Base-by-base conservation (phyloP, 2,329 filamentous ascomycete species). In the Pseudogymnoascus pannorum region DNA sequence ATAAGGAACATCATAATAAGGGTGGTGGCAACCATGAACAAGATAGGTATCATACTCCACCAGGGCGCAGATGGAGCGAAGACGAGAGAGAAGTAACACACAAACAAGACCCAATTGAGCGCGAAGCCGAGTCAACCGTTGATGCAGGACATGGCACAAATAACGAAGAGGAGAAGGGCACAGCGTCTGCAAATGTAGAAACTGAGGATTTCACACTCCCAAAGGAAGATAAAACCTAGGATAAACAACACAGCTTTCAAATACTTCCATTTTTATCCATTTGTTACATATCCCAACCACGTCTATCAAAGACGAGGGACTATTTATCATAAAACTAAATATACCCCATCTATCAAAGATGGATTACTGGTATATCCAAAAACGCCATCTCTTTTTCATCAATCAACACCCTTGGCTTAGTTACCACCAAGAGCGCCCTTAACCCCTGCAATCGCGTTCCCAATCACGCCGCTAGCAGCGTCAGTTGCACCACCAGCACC, bases 271-370 rank as follows among this genome's bases (percentile, higher is more conserved):
- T 54, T 54, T 31, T 31, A n/a, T 54, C 26, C 24, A 54, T 54
- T 12, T 54, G n/a, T 54, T 54, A 54, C 48, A 54, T 31, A 54
- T 20, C 24, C 9, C 26, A 31, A 11, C 11, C 48, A 29, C 48
- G 48, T 54, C 48, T 54, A 54, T 54, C 48, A 54, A 54, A 54
- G 48, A 31, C 48, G 26, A 54, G 26, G 48, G 5, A 20, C 48
- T 54, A 54, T 54, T 18, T 54, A 31, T 2, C 24, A 29, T 16
- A 54, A 31, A 31, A 11, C 48, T 12, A 54, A 51, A 20, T 54
- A 7, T 31, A 54, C 5, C 24, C n/a, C 16, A 54, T 54, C 48
- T 54, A 29, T 31, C 48, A 54, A 54, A 54, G 48, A 54, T n/a
- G 26, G 48, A 18, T 54, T 18, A 6, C 11, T 22, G 14, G 22